These are phyloP conservation scores for Cutaneotrichosporon sp. DNA, from an alignment of 1,284 basidiomycete genomes.

Conservation along the genomic window DNA sequence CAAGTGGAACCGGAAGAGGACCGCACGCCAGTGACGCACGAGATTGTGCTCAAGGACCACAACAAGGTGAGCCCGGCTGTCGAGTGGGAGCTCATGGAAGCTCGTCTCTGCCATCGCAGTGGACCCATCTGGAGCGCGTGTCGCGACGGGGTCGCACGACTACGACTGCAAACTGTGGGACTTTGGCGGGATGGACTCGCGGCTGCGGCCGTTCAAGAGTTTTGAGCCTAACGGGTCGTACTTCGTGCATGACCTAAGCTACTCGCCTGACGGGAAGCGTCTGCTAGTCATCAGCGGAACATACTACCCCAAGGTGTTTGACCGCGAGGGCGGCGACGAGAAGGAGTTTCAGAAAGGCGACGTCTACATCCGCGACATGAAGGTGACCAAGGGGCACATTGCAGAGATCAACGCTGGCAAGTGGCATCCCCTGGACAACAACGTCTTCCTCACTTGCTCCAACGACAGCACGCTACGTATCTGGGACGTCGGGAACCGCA, in stretches of 20 bases:
- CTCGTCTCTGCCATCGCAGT: slow-evolving; percentile 86
- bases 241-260: slow-evolving; percentile 83
- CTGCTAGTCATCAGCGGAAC: slow-evolving; percentile 85
- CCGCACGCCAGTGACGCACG: slow-evolving; percentile 57
- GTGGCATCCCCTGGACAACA: slow-evolving; percentile 82
- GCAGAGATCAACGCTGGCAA: slow-evolving; percentile 81
- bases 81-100: slow-evolving; percentile 27
- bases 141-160: slow-evolving; percentile 88
- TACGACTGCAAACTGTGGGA: slow-evolving; percentile 98
- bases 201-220: slow-evolving; percentile 84
- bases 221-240: slow-evolving; percentile 93
- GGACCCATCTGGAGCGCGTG: slow-evolving; percentile 86
- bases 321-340: slow-evolving; percentile 84
- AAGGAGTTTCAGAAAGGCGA: slow-evolving; percentile 90
- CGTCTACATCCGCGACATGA: slow-evolving; percentile 97
- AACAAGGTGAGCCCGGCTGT: slow-evolving; percentile 61
- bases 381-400: slow-evolving; percentile 94
- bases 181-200: slow-evolving; percentile 91
- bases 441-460: slow-evolving; percentile 85
- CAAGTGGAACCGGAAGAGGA: slow-evolving; percentile 43
- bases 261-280: slow-evolving; percentile 75
- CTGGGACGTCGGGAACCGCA: slow-evolving; percentile 83
- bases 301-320: slow-evolving; percentile 78
- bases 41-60: slow-evolving; percentile 86
- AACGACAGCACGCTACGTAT: slow-evolving; percentile 92